These are phyloP conservation scores for Grammothele lineata DNA, from an alignment of 768 basidiomycete species.

Conservation along the genomic window DNA sequence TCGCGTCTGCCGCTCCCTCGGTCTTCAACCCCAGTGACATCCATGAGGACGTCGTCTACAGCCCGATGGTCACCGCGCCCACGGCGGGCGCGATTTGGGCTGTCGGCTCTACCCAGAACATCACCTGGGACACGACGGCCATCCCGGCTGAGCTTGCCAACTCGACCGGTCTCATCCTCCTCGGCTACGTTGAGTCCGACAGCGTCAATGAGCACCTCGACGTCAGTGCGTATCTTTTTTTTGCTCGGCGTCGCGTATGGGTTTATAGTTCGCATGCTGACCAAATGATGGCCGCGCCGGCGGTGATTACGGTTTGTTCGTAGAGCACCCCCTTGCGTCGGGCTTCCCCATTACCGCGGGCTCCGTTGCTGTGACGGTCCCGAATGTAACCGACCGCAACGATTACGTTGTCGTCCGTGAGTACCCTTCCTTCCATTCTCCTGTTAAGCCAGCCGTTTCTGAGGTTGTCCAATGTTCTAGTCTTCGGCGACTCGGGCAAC, in stretches of 20 bases:
- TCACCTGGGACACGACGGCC: conserved; percentile 40
- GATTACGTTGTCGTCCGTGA: conserved; percentile 47
- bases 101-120: conserved; percentile 30
- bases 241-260: not conserved
- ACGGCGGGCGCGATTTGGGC: conserved; percentile 31
- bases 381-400: conserved; percentile 30
- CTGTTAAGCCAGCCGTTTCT: too few relatives aligned
- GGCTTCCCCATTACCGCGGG: conserved; percentile 39
- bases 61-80: conserved; percentile 41
- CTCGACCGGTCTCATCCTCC: conserved; percentile 38
- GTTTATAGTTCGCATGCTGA: not conserved
- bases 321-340: conserved; percentile 42
- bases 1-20: conserved; percentile 25
- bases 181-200: conserved; percentile 37
- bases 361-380: conserved; percentile 35
- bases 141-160: conserved; percentile 35
- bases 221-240: conserved; percentile 32
- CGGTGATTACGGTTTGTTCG: too few relatives aligned
- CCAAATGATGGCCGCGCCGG: not conserved
- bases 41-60: conserved; percentile 32
- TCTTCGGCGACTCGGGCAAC: conserved; percentile 47
- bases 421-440: conserved; percentile 2
- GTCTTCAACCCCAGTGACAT: conserved; percentile 25
- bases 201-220: conserved; percentile 46
- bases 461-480: too few relatives aligned